These are phyloP conservation scores for Sisymbrium irio DNA, from an alignment of 345 rosid genomes.

Conservation along the genomic window DNA sequence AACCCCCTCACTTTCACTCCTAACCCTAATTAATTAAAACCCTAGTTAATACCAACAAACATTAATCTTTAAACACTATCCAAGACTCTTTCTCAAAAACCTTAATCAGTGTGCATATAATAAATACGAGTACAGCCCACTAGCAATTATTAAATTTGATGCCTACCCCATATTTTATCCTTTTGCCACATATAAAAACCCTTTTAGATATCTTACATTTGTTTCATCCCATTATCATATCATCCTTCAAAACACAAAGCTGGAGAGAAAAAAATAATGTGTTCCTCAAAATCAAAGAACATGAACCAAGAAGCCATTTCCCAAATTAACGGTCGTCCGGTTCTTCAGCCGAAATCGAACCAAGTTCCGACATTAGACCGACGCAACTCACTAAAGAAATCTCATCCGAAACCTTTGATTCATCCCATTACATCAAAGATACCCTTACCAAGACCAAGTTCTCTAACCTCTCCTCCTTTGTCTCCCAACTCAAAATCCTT, in stretches of 20 bases:
- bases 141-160: conserved; percentile 13
- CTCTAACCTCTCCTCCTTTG: conserved; percentile 51
- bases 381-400: conserved; percentile 45
- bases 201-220: conserved; percentile 30
- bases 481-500: conserved; percentile 52
- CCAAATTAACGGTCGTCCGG: conserved; percentile 53
- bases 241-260: conserved; percentile 16
- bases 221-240: conserved; percentile 30
- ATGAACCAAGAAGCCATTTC: conserved; percentile 31
- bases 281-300: conserved; percentile 51
- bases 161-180: conserved; percentile 26
- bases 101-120: conserved; percentile 13
- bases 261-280: conserved; percentile 39
- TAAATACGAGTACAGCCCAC: conserved; percentile 18
- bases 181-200: conserved; percentile 27
- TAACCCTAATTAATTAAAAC: conserved; percentile 24
- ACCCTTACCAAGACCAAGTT: conserved; percentile 16
- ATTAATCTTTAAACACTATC: conserved; percentile 8
- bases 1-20: conserved; percentile 43
- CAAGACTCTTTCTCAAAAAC: conserved; percentile 8
- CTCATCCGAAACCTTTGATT: conserved; percentile 37
- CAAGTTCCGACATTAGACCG: conserved; percentile 49
- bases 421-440: conserved; percentile 22
- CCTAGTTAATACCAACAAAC: conserved; percentile 1
- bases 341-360: conserved; percentile 68